Percentiles rank a stretch among this genome's conserved stretches.
These are phyloP conservation scores for Trichoderma semiorbis DNA, from an alignment of 2,329 filamentous ascomycete species.

Conservation along the genomic window DNA sequence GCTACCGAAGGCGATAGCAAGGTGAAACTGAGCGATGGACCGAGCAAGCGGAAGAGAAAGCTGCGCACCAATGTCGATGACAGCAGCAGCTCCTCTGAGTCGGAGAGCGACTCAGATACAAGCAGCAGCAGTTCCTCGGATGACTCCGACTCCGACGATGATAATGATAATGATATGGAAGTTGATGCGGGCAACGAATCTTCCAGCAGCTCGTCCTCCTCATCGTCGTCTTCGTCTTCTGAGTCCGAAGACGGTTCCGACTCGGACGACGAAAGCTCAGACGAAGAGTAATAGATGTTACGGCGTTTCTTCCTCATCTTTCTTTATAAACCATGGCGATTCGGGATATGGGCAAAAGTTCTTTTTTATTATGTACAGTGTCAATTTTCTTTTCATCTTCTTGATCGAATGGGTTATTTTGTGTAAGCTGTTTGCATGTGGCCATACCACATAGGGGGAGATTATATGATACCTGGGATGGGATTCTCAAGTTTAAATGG, in stretches of 20 bases:
- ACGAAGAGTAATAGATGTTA: constrained; percentile 21
- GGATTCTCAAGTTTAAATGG: constrained; percentile 4
- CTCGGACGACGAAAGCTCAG: constrained; percentile 23
- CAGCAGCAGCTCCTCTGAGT: constrained; percentile 36
- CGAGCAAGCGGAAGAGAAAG: constrained; percentile 52
- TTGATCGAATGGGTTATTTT: constrained; percentile 3
- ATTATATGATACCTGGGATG: constrained; percentile 25
- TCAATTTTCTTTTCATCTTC: not conserved
- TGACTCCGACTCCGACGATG: constrained; percentile 33
- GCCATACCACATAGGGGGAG: not conserved
- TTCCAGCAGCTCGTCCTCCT: constrained; percentile 43
- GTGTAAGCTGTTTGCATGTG: constrained; percentile 25
- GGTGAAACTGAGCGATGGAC: constrained; percentile 44
- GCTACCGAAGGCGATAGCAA: constrained; percentile 36
- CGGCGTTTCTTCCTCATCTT: not conserved
- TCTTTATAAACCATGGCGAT: not conserved
- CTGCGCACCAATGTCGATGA: constrained; percentile 46
- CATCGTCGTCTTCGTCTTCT: constrained; percentile 36
- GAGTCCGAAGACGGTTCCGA: constrained; percentile 29
- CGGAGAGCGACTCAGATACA: constrained; percentile 29
- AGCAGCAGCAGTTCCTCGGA: constrained; percentile 37
- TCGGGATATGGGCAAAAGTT: not conserved
- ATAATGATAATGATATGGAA: constrained; percentile 23
- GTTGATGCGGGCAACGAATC: constrained; percentile 29
- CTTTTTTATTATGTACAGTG: not conserved